Conservation (phyloP, 2,329 filamentous ascomycete genomes). For the Aspergillus sp. region DNA sequence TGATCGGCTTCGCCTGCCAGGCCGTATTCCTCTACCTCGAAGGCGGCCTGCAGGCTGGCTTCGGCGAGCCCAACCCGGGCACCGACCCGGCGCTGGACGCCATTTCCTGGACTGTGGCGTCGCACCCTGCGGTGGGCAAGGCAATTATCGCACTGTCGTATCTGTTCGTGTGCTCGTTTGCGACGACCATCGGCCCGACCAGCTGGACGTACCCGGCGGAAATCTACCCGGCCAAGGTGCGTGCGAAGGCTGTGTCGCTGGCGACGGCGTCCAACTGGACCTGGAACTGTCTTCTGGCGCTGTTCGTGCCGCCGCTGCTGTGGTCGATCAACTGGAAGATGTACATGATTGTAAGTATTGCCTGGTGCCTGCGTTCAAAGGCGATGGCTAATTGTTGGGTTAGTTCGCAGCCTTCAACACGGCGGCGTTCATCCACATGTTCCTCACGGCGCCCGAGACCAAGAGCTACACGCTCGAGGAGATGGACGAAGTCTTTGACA, state of each 20-base stretch:
- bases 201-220: slow-evolving; percentile 19
- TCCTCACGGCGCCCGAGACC: slow-evolving; percentile 16
- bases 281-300: slow-evolving; percentile 18
- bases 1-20: slow-evolving; percentile 64
- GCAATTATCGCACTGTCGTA: slow-evolving; percentile 26
- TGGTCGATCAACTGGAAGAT: slow-evolving; percentile 22
- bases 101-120: slow-evolving; percentile 18
- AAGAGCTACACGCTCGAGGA: slow-evolving; percentile 18
- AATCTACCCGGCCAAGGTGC: slow-evolving; percentile 18
- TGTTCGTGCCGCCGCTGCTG: slow-evolving; percentile 17
- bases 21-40: slow-evolving; percentile 37
- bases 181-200: slow-evolving; percentile 23
- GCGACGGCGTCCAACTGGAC: slow-evolving; percentile 18
- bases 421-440: slow-evolving; percentile 18
- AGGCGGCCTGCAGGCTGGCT: slow-evolving; percentile 33
- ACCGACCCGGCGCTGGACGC: slow-evolving; percentile 11
- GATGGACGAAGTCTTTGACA: slow-evolving; percentile 30
- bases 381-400: neutral
- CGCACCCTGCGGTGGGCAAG: slow-evolving; percentile 19
- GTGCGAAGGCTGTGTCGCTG: slow-evolving; percentile 18
- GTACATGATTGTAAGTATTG: slow-evolving; percentile 18
- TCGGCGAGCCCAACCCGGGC: slow-evolving; percentile 7
- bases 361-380: neutral
- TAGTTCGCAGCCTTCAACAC: slow-evolving; percentile 20
- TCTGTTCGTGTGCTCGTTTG: slow-evolving; percentile 25